Percentiles rank a stretch among this genome's conserved stretches.
phyloP scores from a whole-genome alignment of 2,329 filamentous ascomycete genomes.

The Podosphaera xanthii region DNA sequence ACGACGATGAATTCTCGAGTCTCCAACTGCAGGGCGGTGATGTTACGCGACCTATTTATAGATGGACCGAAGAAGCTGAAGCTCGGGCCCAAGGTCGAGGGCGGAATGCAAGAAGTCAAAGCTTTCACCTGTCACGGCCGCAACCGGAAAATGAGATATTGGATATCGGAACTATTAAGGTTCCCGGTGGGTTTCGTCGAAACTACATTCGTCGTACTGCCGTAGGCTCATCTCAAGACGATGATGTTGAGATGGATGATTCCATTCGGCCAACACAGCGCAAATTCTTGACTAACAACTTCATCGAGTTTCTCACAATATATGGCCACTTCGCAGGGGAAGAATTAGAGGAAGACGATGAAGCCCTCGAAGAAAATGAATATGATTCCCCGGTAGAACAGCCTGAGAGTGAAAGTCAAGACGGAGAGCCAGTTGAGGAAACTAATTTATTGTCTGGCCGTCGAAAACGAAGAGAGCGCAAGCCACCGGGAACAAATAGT shows the following conservation, averaged over 20 bases:
- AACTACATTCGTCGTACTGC: constrained; percentile 65
- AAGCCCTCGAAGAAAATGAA: constrained; percentile 65
- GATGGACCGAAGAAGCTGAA: constrained; percentile 81
- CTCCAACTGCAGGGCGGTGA: constrained; percentile 82
- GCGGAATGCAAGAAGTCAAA: constrained; percentile 58
- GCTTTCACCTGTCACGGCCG: constrained; percentile 57
- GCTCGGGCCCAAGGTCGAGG: constrained; percentile 31
- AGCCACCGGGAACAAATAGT: constrained; percentile 52
- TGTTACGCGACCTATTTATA: constrained; percentile 83
- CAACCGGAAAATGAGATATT: constrained; percentile 59
- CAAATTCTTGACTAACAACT: constrained; percentile 67
- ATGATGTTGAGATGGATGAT: constrained; percentile 17
- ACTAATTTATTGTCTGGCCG: constrained; percentile 60
- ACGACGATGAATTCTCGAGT: constrained; percentile 78
- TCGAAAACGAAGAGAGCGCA: constrained; percentile 51
- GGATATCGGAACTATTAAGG: constrained; percentile 75
- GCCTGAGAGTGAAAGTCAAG: constrained; percentile 23
- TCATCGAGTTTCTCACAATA: constrained; percentile 82
- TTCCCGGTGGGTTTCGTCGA: constrained; percentile 79
- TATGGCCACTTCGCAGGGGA: constrained; percentile 97
- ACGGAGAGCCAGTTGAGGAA: constrained; percentile 63
- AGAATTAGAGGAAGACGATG: constrained; percentile 88
- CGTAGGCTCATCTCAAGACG: constrained; percentile 32
- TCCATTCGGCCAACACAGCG: constrained; percentile 23
- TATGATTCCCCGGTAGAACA: constrained; percentile 59